Evolutionary conservation across 768 basidiomycete species (phyloP).

Genomic region (Filobasidium floriforme): DNA sequence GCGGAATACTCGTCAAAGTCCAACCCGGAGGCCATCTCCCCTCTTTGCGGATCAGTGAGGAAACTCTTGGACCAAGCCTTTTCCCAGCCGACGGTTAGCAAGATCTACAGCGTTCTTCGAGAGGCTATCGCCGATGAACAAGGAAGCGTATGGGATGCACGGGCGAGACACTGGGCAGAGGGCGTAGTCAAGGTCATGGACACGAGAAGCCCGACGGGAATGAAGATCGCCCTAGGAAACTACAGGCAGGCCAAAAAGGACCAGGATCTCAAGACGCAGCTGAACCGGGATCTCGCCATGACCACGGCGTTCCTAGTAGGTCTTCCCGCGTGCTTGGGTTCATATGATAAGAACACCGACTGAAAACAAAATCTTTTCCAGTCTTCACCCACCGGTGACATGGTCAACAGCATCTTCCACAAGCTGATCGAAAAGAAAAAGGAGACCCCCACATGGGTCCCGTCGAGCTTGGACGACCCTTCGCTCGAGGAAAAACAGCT

Average conservation of each 20-base stretch:
- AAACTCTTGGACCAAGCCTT: conserved; percentile 77
- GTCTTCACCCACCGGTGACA: conserved; percentile 52
- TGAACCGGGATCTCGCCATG: conserved; percentile 80
- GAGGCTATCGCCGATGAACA: conserved; percentile 36
- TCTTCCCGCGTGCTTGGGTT: conserved; percentile 26
- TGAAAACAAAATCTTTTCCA: neutral
- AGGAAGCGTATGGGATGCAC: conserved; percentile 46
- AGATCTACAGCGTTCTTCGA: conserved; percentile 57
- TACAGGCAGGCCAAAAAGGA: conserved; percentile 62
- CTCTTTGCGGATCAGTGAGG: conserved; percentile 55
- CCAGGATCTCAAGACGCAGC: conserved; percentile 55
- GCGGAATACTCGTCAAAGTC: conserved; percentile 25
- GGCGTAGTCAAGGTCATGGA: conserved; percentile 59
- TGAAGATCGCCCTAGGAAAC: conserved; percentile 78
- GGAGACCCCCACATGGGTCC: conserved; percentile 59
- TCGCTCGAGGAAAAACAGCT: conserved; percentile 54
- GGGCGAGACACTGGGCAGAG: conserved; percentile 62
- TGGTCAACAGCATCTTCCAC: conserved; percentile 68
- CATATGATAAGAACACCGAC: neutral
- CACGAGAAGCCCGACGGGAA: conserved; percentile 77
- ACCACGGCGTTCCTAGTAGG: conserved; percentile 84
- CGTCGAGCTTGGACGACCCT: conserved; percentile 53
- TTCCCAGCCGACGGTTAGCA: conserved; percentile 59
- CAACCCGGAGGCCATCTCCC: conserved; percentile 30
- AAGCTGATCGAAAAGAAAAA: conserved; percentile 54